Conservation (phyloP, 2,329 filamentous ascomycete species). For the Aspergillus piperis region DNA sequence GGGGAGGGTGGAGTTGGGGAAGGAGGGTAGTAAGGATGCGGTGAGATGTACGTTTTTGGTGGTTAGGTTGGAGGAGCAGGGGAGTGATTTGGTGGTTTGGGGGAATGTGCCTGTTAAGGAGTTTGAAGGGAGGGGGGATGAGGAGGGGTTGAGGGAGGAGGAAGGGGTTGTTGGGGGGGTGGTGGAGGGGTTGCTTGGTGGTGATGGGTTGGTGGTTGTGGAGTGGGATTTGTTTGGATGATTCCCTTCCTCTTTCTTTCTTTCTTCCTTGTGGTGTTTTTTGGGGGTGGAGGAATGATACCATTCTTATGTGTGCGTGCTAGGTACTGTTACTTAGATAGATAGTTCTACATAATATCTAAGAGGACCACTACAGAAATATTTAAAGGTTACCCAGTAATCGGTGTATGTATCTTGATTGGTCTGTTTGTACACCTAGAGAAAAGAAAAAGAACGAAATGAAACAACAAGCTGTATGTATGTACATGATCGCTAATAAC, state of each 20-base stretch:
- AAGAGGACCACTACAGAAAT: too few species aligned
- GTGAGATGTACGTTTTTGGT: slow-evolving; percentile 68
- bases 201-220: slow-evolving; percentile 67
- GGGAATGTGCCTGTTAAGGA: slow-evolving; percentile 86
- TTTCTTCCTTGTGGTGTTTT: neutral
- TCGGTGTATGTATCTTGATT: too few species aligned
- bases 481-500: slow-evolving; percentile 1
- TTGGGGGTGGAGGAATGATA: neutral
- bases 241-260: too few species aligned
- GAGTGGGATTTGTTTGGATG: slow-evolving; percentile 74
- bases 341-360: too few species aligned
- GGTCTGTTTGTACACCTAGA: neutral
- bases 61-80: slow-evolving; percentile 71
- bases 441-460: neutral
- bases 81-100: slow-evolving; percentile 79
- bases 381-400: too few species aligned
- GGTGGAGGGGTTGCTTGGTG: slow-evolving; percentile 63
- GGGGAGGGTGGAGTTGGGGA: slow-evolving; percentile 19
- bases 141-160: slow-evolving; percentile 65
- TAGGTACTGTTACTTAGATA: neutral
- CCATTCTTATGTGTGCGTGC: neutral
- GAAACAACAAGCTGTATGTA: neutral
- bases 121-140: slow-evolving; percentile 66
- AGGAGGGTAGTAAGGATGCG: slow-evolving; percentile 10
- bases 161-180: slow-evolving; percentile 48